Conservation (phyloP, 345 rosid genomes). For the Salix caprea region DNA sequence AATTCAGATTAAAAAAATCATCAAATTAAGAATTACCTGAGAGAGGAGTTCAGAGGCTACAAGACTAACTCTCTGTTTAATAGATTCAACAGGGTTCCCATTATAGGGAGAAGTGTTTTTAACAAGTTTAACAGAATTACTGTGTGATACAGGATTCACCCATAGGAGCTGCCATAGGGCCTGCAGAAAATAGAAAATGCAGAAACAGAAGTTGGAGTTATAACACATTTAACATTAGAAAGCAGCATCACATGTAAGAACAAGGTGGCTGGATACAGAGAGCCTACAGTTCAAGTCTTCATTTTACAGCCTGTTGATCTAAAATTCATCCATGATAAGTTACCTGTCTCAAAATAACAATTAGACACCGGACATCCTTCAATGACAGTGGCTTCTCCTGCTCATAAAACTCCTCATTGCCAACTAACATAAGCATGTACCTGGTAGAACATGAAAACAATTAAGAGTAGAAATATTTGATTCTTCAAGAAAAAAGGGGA, state of each 20-base stretch:
- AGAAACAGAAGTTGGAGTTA: not conserved
- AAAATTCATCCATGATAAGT: not conserved
- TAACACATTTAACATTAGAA: not conserved
- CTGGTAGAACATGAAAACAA: slow-evolving; percentile 44
- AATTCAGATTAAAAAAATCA: not conserved
- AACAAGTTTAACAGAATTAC: slow-evolving; percentile 45
- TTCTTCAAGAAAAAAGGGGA: not conserved
- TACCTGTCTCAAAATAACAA: slow-evolving; percentile 88
- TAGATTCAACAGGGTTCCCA: slow-evolving; percentile 53
- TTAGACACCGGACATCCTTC: slow-evolving; percentile 65
- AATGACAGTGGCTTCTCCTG: slow-evolving; percentile 83
- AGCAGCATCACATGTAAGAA: not conserved
- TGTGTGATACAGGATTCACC: slow-evolving; percentile 59
- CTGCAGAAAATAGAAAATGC: slow-evolving; percentile 31
- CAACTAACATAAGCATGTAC: slow-evolving; percentile 96
- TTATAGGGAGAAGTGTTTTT: slow-evolving; percentile 32
- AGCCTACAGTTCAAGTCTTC: not conserved
- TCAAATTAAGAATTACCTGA: slow-evolving; percentile 49
- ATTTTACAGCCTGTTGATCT: not conserved
- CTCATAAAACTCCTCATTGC: slow-evolving; percentile 96
- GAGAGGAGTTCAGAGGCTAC: slow-evolving; percentile 87
- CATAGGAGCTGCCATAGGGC: slow-evolving; percentile 95
- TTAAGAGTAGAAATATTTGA: not conserved
- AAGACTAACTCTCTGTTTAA: slow-evolving; percentile 65
- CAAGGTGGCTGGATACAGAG: not conserved